phyloP scores from a whole-genome alignment of 805 yeast species.

The Tetrapisispora taiwanensis region DNA sequence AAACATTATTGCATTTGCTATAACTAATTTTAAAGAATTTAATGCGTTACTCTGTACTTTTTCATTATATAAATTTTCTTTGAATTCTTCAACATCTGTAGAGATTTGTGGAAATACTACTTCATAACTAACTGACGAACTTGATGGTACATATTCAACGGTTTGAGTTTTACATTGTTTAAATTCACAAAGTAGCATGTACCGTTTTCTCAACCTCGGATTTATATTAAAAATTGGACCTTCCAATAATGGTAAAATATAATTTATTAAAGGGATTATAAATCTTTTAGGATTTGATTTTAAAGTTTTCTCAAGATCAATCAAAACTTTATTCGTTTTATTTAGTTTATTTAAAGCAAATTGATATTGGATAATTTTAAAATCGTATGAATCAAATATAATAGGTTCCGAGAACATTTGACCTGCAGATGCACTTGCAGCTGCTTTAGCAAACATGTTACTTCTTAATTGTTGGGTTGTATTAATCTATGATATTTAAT shows the following conservation, averaged over 20 bases:
- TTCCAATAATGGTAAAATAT: slow-evolving; percentile 28
- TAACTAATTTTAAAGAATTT: slow-evolving; percentile 14
- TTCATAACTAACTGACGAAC: slow-evolving; percentile 14
- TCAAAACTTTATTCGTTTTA: slow-evolving; percentile 30
- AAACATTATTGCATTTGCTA: slow-evolving; percentile 22
- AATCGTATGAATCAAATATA: slow-evolving; percentile 41
- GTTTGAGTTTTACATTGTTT: slow-evolving; percentile 19
- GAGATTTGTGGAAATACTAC: slow-evolving; percentile 12
- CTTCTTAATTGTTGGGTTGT: no score
- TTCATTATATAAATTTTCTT: slow-evolving; percentile 17
- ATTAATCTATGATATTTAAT: no score
- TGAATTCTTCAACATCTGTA: slow-evolving; percentile 7
- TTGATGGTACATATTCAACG: slow-evolving; percentile 12
- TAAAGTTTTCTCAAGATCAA: slow-evolving; percentile 19
- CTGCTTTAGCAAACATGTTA: slow-evolving; percentile 26
- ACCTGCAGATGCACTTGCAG: slow-evolving; percentile 28
- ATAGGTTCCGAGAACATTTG: slow-evolving; percentile 24
- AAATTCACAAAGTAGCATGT: slow-evolving; percentile 27
- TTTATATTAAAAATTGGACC: slow-evolving; percentile 36
- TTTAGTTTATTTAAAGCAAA: slow-evolving; percentile 42
- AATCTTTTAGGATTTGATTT: slow-evolving; percentile 15
- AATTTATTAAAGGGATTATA: slow-evolving; percentile 29
- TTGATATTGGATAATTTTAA: slow-evolving; percentile 48
- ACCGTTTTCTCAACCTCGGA: slow-evolving; percentile 32
- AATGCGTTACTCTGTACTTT: slow-evolving; percentile 23